phyloP scores from a whole-genome alignment of 352 stramenopile species.

The Plasmopara halstedii region DNA sequence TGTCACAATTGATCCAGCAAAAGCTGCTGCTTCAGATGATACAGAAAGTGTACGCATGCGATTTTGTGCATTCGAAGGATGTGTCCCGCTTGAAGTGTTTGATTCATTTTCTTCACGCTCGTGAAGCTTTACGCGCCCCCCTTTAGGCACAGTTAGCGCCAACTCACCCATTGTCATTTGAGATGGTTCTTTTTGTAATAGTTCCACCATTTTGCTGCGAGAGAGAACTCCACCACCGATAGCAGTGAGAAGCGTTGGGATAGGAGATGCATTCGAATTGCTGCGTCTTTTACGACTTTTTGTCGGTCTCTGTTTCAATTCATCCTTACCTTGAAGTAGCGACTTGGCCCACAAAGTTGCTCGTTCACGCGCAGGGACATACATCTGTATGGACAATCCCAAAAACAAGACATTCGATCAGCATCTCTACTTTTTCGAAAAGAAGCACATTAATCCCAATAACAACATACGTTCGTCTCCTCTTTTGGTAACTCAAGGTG shows the following conservation, averaged over 20 bases:
- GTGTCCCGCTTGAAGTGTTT: constrained; percentile 19
- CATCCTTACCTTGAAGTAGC: constrained; percentile 35
- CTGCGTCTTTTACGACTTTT: constrained; percentile 39
- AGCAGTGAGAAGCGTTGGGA: constrained; percentile 29
- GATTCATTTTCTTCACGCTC: constrained; percentile 44
- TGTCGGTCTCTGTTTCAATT: constrained; percentile 23
- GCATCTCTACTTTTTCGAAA: not conserved
- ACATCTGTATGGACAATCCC: constrained; percentile 24
- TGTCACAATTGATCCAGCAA: constrained; percentile 60
- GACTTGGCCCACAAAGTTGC: constrained; percentile 70
- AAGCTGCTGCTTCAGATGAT: constrained; percentile 51
- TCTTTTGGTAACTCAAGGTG: constrained; percentile 42
- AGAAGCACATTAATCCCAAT: not conserved
- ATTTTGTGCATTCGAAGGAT: constrained; percentile 35
- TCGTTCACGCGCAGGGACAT: constrained; percentile 60
- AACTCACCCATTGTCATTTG: constrained; percentile 84
- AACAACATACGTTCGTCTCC: constrained; percentile 20
- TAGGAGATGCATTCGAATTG: constrained; percentile 42
- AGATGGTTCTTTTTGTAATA: constrained; percentile 62
- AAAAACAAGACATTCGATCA: not conserved
- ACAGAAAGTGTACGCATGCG: constrained; percentile 50
- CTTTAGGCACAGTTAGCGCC: constrained; percentile 65
- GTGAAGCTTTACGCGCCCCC: constrained; percentile 42
- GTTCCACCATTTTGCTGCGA: constrained; percentile 45
- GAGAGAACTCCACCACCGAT: constrained; percentile 17